Conservation (phyloP, 2,329 filamentous ascomycete genomes). For the Fusarium gaditjirri region DNA sequence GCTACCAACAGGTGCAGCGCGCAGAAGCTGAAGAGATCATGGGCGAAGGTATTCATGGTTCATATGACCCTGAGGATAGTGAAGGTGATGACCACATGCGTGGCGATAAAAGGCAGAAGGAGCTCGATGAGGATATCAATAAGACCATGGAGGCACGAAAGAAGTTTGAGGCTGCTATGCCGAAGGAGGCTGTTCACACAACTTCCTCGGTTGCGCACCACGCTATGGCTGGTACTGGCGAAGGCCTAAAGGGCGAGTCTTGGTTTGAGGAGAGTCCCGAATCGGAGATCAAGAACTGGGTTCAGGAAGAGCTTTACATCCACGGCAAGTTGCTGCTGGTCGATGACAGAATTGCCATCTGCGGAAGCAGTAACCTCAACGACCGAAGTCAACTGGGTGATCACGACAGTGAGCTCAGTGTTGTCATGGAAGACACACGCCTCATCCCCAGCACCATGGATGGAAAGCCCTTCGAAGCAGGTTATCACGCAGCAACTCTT, state of each 20-base stretch:
- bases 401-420: conserved; percentile 90
- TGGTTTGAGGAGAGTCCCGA: conserved; percentile 80
- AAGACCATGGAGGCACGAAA: conserved; percentile 60
- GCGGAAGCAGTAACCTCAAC: conserved; percentile 90
- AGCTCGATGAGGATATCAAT: conserved; percentile 50
- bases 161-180: conserved; percentile 62
- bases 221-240: conserved; percentile 74
- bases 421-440: conserved; percentile 87
- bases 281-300: conserved; percentile 85
- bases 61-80: conserved; percentile 54
- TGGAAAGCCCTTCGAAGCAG: conserved; percentile 79
- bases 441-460: conserved; percentile 79
- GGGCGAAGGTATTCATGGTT: conserved; percentile 75
- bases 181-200: conserved; percentile 51
- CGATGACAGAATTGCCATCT: conserved; percentile 86
- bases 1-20: conserved; percentile 86
- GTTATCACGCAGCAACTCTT: conserved; percentile 84
- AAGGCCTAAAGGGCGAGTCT: conserved; percentile 70
- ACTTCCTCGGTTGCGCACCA: conserved; percentile 73
- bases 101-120: conserved; percentile 49
- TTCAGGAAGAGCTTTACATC: conserved; percentile 96
- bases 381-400: conserved; percentile 88
- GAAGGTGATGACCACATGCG: conserved; percentile 63
- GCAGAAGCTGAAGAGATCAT: conserved; percentile 92
- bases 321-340: conserved; percentile 92